Evolutionary conservation across 2,329 filamentous ascomycete species (phyloP), one percentile per base, ranked within the genome.

Genomic region (Pestalotiopsis sp.): DNA sequence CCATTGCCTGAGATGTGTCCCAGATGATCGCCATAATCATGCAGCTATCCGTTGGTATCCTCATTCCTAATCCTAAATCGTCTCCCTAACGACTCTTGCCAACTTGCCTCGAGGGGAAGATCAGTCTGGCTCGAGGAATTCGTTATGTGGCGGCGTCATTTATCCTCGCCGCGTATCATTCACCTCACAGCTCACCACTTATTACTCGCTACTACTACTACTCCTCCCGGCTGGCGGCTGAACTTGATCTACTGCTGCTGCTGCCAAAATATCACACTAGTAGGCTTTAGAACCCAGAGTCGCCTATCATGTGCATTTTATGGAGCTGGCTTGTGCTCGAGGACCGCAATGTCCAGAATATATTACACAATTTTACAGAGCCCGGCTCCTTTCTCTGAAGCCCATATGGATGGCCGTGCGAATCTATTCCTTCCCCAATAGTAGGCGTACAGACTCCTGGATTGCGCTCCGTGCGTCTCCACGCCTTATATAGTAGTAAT

Each of bases 281-380:
- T 52, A 52, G 45, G n/a, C 45, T 52, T 20, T 52, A 52, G 45
- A n/a, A 52, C 45, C 17, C n/a, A 49, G 9, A 20, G 45, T n/a
- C 45, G 45, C 45, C 45, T 20, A 52, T 52, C 45, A 52, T 9
- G 20, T n/a, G 45, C 45, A 52, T 52, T 52, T 52, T 52, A 52
- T 52, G 45, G 45, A 52, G 45, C 45, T 52, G 45, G 45, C 45
- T 52, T 52, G 45, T 52, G 45, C 45, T 52, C 45, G 17, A 52
- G 45, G 45, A 59, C 27, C 31, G 23, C 23, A 59, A 59, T 27
- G 23, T 59, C 57, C 57, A 36, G 57, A 59, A 59, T 64, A 64
- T 56, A 64, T 49, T 66, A 66, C 66, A 72, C 67, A 63, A 70
- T 70, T 72, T 69, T 72, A 72, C 71, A 73, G n/a, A 66, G 66